Evolutionary conservation across 257 asterid species (phyloP), one percentile per base, ranked within the genome.

Genomic region (Jaltomata sinuosa): DNA sequence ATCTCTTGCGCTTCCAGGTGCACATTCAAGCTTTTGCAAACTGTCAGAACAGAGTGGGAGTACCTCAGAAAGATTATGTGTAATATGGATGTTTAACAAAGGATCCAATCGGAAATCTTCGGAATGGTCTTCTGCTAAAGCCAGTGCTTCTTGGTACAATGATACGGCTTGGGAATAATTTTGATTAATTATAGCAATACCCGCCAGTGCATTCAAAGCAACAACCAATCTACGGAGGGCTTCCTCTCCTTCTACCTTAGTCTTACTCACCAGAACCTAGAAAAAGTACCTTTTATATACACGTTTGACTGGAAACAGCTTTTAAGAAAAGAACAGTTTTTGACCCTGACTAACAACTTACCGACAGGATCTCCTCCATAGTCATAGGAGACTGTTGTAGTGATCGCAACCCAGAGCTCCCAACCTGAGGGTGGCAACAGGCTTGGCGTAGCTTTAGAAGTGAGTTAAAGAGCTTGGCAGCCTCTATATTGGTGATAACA

Each of bases 381-480:
- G 98, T 94, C 99, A 96, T 93, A 72, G 99, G 98, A 85, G 98
- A 93, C 87, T 92, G 95, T 83, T 96, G 98, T 90, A 94, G 85
- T 69, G 98, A 88, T 59, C 99, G 98, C 82, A 96, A 84, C 77
- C 99, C 99, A 85, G 97, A 93, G 90, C 98, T 96, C 91, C 99
- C 98, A 69, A 96, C 98, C 91, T 96, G 99, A 88, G 99, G 99
- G 90, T 96, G 99, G 87, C 99, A 96, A 85, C 98, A 96, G 22
- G 98, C 99, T 88, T 96, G 99, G 36, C 99, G 99, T 88, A 96
- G 98, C 94, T 94, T 96, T 82, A 96, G 90, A 88, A 96, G 98
- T 54, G 99, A 96, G 92, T 91, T 91, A 82, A 96, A 96, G 88
- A 96, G 91, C 95, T 94, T 96, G 76, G 97, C 92, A 84, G 98